Base-by-base conservation (phyloP, 768 basidiomycete genomes). In the Phylloporus rhodoxanthus region DNA sequence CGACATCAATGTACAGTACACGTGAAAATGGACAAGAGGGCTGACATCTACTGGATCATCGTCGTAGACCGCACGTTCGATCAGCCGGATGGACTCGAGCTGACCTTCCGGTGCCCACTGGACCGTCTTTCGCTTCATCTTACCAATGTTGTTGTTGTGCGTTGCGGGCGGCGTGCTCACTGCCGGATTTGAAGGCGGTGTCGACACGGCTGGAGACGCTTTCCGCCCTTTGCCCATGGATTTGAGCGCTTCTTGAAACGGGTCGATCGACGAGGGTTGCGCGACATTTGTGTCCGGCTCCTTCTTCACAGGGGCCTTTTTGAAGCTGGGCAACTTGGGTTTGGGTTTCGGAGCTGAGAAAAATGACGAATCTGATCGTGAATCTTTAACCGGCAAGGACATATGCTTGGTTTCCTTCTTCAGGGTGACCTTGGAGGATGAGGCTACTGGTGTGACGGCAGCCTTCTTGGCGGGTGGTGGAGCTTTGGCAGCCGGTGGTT, bases 41-140 rank as follows among this genome's bases (percentile, higher is more conserved):
- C 87, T 83, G 79, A 91, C 90, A 78, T 87, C 85, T 74, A 79
- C 75, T 61, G 82, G 80, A 75, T 91, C 91, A 68, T 91, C 90
- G 59, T 91, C 91, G 72, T 92, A 92, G 60, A 91, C 74, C 56
- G 91, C 89, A 62, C 78, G 80, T 72, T 91, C 87, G 71, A 92
- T 92, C 66, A 82, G 68, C 68, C 80, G 82, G 67, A 92, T 75
- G 61, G 78, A 73, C 72, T 83, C 86, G 57, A 92, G 81, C 66
- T 79, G 72, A 62, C 73, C 77, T 54, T 88, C 87, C 34, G 85
- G 74, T 32, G 85, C 80, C 85, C 89, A 91, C 26, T 81, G 80
- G 41, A 91, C 89, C 39, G 77, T 68, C 70, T 91, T 91, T 73
- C 81, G 83, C 72, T 79, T 84, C 72, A 78, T 81, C 60, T 60